A percentile compares a stretch with the other conserved stretches of the same genome.
phyloP scores from a whole-genome alignment of 2,329 filamentous ascomycete genomes.

The Aspergillus neoniger region DNA sequence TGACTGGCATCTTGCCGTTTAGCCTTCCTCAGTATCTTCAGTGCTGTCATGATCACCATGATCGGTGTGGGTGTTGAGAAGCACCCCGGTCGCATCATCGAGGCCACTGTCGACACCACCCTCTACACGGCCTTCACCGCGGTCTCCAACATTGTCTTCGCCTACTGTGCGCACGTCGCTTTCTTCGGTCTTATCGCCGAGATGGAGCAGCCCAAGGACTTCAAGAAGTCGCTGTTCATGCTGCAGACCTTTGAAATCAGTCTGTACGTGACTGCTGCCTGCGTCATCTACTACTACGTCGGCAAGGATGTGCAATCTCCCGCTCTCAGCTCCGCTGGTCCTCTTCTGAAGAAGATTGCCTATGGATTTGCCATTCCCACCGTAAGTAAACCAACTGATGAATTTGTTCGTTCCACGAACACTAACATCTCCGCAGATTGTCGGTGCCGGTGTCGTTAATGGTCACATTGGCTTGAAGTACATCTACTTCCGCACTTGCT shows the following conservation, averaged over 20 bases:
- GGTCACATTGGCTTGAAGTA: conserved; percentile 66
- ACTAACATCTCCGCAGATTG: conserved; percentile 45
- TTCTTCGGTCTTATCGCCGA: conserved; percentile 68
- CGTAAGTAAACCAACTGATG: conserved; percentile 15
- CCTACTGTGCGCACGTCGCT: conserved; percentile 53
- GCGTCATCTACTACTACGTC: conserved; percentile 67
- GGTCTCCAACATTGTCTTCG: conserved; percentile 11
- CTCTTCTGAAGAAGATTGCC: conserved; percentile 60
- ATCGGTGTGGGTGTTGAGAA: conserved; percentile 61
- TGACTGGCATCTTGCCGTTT: neutral
- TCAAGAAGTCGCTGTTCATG: conserved; percentile 61
- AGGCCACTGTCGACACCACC: conserved; percentile 43
- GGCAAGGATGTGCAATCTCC: conserved; percentile 64
- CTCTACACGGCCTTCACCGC: conserved; percentile 58
- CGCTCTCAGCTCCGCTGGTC: conserved; percentile 63
- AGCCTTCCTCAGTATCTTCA: conserved; percentile 65
- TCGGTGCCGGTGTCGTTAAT: conserved; percentile 69
- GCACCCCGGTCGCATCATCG: conserved; percentile 39
- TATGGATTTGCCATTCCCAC: conserved; percentile 69
- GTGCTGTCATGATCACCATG: conserved; percentile 68
- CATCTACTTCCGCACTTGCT: conserved; percentile 65
- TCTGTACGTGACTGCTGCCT: conserved; percentile 65
- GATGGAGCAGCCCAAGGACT: conserved; percentile 60
- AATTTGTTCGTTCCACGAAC: neutral
- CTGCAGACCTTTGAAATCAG: conserved; percentile 59